phyloP scores from a whole-genome alignment of 352 stramenopile species.

The Pythium folliculosum region DNA sequence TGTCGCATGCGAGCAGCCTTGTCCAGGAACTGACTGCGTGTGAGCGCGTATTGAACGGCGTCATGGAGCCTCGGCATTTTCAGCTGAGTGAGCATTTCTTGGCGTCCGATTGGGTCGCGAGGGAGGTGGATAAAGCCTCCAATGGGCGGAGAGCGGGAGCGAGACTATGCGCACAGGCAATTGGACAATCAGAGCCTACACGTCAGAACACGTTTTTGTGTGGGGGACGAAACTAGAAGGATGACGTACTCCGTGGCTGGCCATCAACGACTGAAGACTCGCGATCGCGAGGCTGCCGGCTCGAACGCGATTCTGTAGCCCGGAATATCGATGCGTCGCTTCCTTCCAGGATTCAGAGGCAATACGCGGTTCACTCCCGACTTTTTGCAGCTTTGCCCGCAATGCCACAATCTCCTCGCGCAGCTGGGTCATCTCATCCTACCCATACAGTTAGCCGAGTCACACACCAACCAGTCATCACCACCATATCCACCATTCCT shows the following conservation, averaged over 20 bases:
- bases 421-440: constrained; percentile 12
- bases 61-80: constrained; percentile 1
- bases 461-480: too few species aligned
- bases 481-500: not conserved
- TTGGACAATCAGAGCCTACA: too few species aligned
- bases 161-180: not conserved
- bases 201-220: not conserved
- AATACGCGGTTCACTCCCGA: not conserved
- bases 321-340: too few species aligned
- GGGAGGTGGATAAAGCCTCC: constrained; percentile 16
- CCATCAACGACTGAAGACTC: constrained; percentile 6
- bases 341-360: not conserved
- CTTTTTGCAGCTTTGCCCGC: not conserved
- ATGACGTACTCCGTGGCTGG: constrained; percentile 7
- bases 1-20: not conserved
- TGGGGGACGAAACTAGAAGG: too few species aligned
- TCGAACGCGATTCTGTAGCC: not conserved
- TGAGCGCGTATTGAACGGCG: not conserved
- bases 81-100: not conserved
- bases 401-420: constrained; percentile 1
- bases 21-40: constrained; percentile 6
- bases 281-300: constrained; percentile 6
- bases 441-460: too few species aligned
- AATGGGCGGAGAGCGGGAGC: not conserved
- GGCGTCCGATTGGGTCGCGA: not conserved